Conservation (phyloP, 2,329 filamentous ascomycete species). For the Fusarium drepaniforme region DNA sequence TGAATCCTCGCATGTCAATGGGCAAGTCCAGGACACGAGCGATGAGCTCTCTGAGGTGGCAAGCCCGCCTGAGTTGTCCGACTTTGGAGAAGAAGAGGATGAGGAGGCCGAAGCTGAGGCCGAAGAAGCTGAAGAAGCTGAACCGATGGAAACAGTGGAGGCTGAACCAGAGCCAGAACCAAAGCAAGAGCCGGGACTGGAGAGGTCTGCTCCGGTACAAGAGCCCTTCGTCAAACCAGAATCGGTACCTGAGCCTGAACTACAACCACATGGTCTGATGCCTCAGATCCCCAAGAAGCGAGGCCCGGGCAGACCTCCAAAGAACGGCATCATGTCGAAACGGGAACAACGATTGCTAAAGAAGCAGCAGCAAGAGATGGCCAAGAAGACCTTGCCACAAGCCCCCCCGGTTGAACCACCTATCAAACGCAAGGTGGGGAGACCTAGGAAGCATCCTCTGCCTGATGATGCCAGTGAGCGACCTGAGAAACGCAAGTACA, state of each 20-base stretch:
- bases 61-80: slow-evolving; percentile 56
- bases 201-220: slow-evolving; percentile 39
- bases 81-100: slow-evolving; percentile 54
- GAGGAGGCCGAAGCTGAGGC: slow-evolving; percentile 33
- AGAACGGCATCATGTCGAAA: slow-evolving; percentile 87
- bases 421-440: slow-evolving; percentile 73
- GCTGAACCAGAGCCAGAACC: slow-evolving; percentile 46
- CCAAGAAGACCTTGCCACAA: slow-evolving; percentile 64
- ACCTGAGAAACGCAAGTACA: slow-evolving; percentile 75
- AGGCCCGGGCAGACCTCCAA: slow-evolving; percentile 84
- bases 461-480: slow-evolving; percentile 67
- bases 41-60: slow-evolving; percentile 62
- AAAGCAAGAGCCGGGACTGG: slow-evolving; percentile 45
- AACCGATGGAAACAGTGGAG: slow-evolving; percentile 35
- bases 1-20: slow-evolving; percentile 70
- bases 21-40: slow-evolving; percentile 68
- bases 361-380: slow-evolving; percentile 63
- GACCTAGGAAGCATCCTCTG: slow-evolving; percentile 72
- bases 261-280: slow-evolving; percentile 51
- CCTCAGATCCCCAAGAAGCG: slow-evolving; percentile 72
- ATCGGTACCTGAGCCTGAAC: slow-evolving; percentile 31
- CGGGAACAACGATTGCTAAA: slow-evolving; percentile 75
- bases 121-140: slow-evolving; percentile 43
- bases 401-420: slow-evolving; percentile 62
- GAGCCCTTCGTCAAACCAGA: slow-evolving; percentile 47